Conservation (phyloP, 768 basidiomycete species). For the Russula sp. region DNA sequence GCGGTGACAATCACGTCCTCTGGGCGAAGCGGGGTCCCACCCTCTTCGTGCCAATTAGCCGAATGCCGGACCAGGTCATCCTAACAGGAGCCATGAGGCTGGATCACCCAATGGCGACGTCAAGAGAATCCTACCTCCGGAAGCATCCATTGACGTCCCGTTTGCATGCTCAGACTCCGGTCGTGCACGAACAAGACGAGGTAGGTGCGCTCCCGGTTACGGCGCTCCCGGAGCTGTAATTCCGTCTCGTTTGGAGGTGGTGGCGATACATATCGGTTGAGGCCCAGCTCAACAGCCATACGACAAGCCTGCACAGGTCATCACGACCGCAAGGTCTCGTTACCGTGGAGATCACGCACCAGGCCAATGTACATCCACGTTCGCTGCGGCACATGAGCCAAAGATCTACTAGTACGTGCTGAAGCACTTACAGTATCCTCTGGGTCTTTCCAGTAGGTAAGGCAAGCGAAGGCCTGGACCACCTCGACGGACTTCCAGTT, state of each 20-base stretch:
- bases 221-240: slow-evolving; percentile 63
- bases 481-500: slow-evolving; percentile 81
- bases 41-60: slow-evolving; percentile 62
- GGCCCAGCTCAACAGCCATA: slow-evolving; percentile 79
- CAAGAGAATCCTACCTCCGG: slow-evolving; percentile 45
- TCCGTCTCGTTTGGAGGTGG: slow-evolving; percentile 57
- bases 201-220: slow-evolving; percentile 82
- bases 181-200: slow-evolving; percentile 84
- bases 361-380: slow-evolving; percentile 89
- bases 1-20: slow-evolving; percentile 80
- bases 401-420: slow-evolving; percentile 2
- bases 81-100: slow-evolving; percentile 27
- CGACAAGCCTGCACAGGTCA: slow-evolving; percentile 57
- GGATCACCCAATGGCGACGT: background rate
- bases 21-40: slow-evolving; percentile 48
- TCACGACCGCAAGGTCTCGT: slow-evolving; percentile 4
- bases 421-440: slow-evolving; percentile 61
- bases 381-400: slow-evolving; percentile 39
- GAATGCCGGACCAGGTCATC: slow-evolving; percentile 72
- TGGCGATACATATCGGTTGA: slow-evolving; percentile 60
- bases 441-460: slow-evolving; percentile 88
- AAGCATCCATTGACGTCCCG: slow-evolving; percentile 83
- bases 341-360: slow-evolving; percentile 37
- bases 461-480: slow-evolving; percentile 82
- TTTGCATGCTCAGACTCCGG: slow-evolving; percentile 80